phyloP scores from a whole-genome alignment of 805 yeast species.

The Candida qinlingensis region DNA sequence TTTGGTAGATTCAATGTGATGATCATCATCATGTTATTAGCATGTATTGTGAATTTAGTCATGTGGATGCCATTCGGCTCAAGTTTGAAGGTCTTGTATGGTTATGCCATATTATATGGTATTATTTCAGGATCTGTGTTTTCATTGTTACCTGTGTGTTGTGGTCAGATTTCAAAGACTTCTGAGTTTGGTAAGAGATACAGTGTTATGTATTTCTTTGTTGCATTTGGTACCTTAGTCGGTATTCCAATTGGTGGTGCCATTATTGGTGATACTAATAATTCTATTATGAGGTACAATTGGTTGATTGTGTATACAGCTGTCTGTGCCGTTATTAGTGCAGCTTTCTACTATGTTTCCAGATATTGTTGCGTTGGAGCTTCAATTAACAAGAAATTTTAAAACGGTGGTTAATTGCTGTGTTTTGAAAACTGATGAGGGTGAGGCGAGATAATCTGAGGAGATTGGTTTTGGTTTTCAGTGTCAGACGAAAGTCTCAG shows the following conservation, averaged over 20 bases:
- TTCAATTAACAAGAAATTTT: not conserved
- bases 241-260: conserved; percentile 49
- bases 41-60: conserved; percentile 31
- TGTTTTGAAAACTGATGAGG: too few relatives aligned
- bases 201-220: conserved; percentile 53
- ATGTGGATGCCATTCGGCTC: conserved; percentile 38
- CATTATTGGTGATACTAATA: conserved; percentile 31
- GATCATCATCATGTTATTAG: conserved; percentile 30
- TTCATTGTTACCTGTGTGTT: conserved; percentile 52
- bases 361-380: conserved; percentile 41
- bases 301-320: conserved; percentile 32
- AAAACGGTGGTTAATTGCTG: not conserved
- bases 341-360: conserved; percentile 36
- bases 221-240: conserved; percentile 45
- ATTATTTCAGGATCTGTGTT: conserved; percentile 49
- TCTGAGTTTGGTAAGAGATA: conserved; percentile 49
- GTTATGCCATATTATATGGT: conserved; percentile 45
- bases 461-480: too few relatives aligned
- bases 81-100: conserved; percentile 30
- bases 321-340: conserved; percentile 32
- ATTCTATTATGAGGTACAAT: conserved; percentile 25
- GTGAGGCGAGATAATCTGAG: too few relatives aligned
- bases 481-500: too few relatives aligned
- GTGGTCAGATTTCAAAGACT: conserved; percentile 51
- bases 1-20: conserved; percentile 53